Evolutionary conservation across 108 stramenopile genomes (phyloP).

Genomic region (Pseudonitzschia multiseries): DNA sequence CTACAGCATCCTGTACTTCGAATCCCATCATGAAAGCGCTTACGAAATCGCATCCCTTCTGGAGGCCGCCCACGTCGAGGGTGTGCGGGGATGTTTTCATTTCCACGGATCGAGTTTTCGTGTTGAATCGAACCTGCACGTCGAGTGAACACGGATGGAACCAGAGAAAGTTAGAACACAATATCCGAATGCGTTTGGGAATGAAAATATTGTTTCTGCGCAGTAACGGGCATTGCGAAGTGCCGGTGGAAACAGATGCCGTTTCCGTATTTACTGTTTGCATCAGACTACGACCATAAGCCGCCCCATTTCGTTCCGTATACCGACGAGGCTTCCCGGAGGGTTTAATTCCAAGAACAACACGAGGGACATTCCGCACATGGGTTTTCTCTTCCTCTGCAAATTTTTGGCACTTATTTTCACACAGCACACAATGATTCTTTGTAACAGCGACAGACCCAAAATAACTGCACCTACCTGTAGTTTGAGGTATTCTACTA

Average conservation of each 20-base stretch:
- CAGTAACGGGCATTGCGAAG: too few species aligned
- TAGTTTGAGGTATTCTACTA: slow-evolving; percentile 96
- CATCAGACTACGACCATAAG: slow-evolving; percentile 58
- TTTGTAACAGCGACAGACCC: background rate
- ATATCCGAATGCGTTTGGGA: background rate
- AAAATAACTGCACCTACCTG: slow-evolving; percentile 47
- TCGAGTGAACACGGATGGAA: background rate
- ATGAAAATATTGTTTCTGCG: background rate
- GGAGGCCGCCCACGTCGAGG: slow-evolving; percentile 84
- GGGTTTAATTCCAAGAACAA: slow-evolving; percentile 70
- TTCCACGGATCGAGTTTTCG: slow-evolving; percentile 95
- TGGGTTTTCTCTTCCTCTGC: slow-evolving; percentile 40
- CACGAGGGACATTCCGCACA: slow-evolving; percentile 44
- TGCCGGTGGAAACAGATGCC: too few species aligned
- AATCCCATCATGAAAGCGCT: slow-evolving; percentile 98
- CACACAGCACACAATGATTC: background rate
- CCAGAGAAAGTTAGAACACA: background rate
- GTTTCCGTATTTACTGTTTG: background rate
- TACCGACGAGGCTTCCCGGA: slow-evolving; percentile 58
- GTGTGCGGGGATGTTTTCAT: slow-evolving; percentile 94
- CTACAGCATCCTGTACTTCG: slow-evolving; percentile 98
- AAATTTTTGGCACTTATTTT: background rate
- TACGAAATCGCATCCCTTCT: slow-evolving; percentile 98
- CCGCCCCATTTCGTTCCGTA: slow-evolving; percentile 44
- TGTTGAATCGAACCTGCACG: slow-evolving; percentile 94